Percentiles rank a stretch among this genome's conserved stretches.
Evolutionary conservation across 768 basidiomycete genomes (phyloP).

Genomic region (Boletus barrowsii): DNA sequence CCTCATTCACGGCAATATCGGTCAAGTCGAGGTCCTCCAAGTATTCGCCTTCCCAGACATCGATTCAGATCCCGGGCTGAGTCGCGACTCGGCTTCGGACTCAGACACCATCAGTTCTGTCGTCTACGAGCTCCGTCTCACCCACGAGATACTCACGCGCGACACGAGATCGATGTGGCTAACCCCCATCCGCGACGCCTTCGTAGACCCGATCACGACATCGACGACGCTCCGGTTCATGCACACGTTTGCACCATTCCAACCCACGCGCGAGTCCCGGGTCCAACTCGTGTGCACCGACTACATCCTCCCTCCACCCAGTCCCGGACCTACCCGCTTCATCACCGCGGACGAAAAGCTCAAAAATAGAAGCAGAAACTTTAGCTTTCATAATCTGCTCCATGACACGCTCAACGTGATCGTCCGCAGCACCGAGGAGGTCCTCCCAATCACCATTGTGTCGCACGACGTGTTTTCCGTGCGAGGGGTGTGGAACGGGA

Average conservation of each 20-base stretch:
- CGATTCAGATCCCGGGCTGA: not conserved
- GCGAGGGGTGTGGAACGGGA: constrained; percentile 8
- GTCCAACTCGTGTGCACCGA: constrained; percentile 17
- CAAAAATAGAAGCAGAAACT: not conserved
- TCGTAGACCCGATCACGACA: constrained; percentile 5
- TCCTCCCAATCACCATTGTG: constrained; percentile 8
- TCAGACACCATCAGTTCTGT: not conserved
- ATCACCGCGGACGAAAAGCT: not conserved
- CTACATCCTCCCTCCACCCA: constrained; percentile 3
- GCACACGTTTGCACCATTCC: constrained; percentile 7
- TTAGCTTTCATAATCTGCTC: not conserved
- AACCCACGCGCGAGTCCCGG: not conserved
- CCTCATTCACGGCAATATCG: constrained; percentile 9
- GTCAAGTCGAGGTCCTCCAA: constrained; percentile 18
- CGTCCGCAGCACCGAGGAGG: not conserved
- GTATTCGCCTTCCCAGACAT: constrained; percentile 18
- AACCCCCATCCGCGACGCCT: constrained; percentile 10
- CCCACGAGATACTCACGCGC: constrained; percentile 15
- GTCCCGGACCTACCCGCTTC: not conserved
- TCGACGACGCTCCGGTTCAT: constrained; percentile 23
- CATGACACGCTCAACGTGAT: not conserved
- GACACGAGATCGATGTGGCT: constrained; percentile 10
- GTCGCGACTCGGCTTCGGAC: not conserved
- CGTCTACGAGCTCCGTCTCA: constrained; percentile 19
- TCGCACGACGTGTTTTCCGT: constrained; percentile 13